These are phyloP conservation scores for Phytophthora syringae DNA, from an alignment of 352 stramenopile species.

Conservation along the genomic window DNA sequence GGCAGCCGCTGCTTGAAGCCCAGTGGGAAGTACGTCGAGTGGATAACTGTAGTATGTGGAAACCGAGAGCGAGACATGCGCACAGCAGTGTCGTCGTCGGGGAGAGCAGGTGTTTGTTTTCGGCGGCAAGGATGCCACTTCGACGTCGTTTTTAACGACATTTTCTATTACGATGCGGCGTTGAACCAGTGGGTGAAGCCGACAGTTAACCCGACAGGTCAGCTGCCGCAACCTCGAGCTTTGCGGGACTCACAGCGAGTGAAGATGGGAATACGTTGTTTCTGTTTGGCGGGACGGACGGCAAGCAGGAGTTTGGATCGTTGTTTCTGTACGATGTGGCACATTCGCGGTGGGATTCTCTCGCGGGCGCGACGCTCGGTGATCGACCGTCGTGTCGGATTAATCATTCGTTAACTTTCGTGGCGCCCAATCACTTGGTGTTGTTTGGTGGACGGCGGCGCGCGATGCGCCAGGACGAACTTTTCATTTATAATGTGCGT, in stretches of 20 bases:
- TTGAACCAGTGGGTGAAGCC: constrained; percentile 66
- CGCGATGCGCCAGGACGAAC: constrained; percentile 55
- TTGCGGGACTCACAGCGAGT: constrained; percentile 55
- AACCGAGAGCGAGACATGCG: constrained; percentile 55
- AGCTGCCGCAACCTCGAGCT: constrained; percentile 46
- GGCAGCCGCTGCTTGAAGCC: constrained; percentile 52
- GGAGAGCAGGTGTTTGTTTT: constrained; percentile 74
- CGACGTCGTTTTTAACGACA: constrained; percentile 67
- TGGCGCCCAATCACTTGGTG: constrained; percentile 51
- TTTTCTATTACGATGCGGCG: constrained; percentile 78
- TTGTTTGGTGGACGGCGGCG: constrained; percentile 66
- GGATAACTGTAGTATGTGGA: constrained; percentile 58
- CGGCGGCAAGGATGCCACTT: constrained; percentile 63
- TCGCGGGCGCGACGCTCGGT: constrained; percentile 37
- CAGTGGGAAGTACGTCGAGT: constrained; percentile 55
- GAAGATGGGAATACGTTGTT: constrained; percentile 63
- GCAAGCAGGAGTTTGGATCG: constrained; percentile 60
- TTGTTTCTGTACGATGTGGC: constrained; percentile 65
- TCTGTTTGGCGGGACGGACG: constrained; percentile 67
- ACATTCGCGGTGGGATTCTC: constrained; percentile 60
- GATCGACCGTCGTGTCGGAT: constrained; percentile 59
- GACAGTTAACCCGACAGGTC: constrained; percentile 32
- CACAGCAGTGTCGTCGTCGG: constrained; percentile 71
- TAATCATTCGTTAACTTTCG: constrained; percentile 70
- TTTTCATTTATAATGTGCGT: constrained; percentile 56